Base-by-base conservation (phyloP, 169 alveolate species). In the Besnoitia besnoiti region DNA sequence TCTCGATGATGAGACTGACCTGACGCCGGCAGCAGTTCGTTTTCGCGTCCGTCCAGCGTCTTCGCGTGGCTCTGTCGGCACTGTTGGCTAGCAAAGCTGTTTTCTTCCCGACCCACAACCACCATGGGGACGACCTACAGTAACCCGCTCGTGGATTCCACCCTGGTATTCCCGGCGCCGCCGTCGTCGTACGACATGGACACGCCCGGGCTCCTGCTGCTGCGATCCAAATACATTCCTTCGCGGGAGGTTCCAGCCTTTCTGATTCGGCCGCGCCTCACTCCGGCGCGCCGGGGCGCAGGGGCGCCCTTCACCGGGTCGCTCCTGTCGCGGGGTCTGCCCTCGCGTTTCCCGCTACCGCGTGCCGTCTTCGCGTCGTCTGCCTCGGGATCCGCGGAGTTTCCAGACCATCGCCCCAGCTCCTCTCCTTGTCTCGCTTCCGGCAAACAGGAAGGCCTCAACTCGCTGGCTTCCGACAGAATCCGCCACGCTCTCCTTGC, bases 41-140 rank as follows among this genome's bases (percentile, higher is more conserved):
- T n/a, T n/a, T n/a, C n/a, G n/a, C n/a, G n/a, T n/a, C n/a, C n/a
- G n/a, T n/a, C n/a, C n/a, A n/a, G n/a, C n/a, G n/a, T n/a, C n/a
- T n/a, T n/a, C n/a, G n/a, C n/a, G n/a, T n/a, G n/a, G n/a, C n/a
- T n/a, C n/a, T n/a, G n/a, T n/a, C n/a, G n/a, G n/a, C n/a, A n/a
- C n/a, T n/a, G n/a, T n/a, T n/a, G n/a, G n/a, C n/a, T n/a, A n/a
- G n/a, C n/a, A n/a, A n/a, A n/a, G n/a, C 30, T 55, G 5, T 55
- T 3, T 55, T 55, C 33, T 55, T 55, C 33, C 1, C 67, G 67
- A 49, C 33, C 47, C 67, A 24, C 67, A 51, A 24, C 67, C 5
- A 37, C n/a, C 82, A 85, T 85, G 91, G 91, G 91, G 91, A 37
- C 91, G n/a, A 40, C 80, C 24, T 59, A 51, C 61, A 85, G 91